Evolutionary conservation across 305 asterid genomes (phyloP), one percentile per base, ranked within the genome.

Genomic region (Fraxinus dipetala): DNA sequence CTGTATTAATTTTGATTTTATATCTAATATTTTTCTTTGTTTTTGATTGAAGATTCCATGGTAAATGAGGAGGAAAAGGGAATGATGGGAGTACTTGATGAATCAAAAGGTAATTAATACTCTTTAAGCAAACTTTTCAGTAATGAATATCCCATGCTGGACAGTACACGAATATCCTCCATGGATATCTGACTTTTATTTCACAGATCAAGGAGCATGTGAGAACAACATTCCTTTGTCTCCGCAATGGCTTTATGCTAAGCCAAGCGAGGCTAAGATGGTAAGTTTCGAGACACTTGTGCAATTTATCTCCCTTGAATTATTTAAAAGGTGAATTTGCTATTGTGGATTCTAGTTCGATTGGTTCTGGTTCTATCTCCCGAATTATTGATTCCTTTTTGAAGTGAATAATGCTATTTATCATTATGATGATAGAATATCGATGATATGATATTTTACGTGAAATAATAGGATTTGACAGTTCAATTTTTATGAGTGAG

Each of bases 171-270:
- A 61, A 61, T 74, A 8, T 18, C 20, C 65, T 18, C 73, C 16
- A 74, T 84, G 31, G 45, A 20, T 79, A 6, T 36, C 78, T 85
- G 59, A 75, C 82, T 32, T 56, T 34, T 75, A 13, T 45, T 83
- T 92, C 83, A 85, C 91, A 94, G 98, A 94, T 91, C 97, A 89
- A 86, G 89, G 87, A 26, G 77, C 83, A n/a, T 84, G 89, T 20
- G 97, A 94, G 81, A 95, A 81, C 90, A 85, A 84, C 91, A 94
- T 96, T 75, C 99, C 99, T 7, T 84, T 96, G 88, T 96, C 99
- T 88, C 99, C 98, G 0, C 99, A 96, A 85, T 96, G 99, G 98
- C 90, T 94, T 73, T 93, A 93, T 86, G 91, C 94, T 70, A 96
- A 89, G 88, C 96, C 97, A 72, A 92, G 82, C 83, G 99, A 96